These are phyloP conservation scores for Nannizziopsis arthrosporioides DNA, from an alignment of 2,329 filamentous ascomycete species.

Conservation along the genomic window DNA sequence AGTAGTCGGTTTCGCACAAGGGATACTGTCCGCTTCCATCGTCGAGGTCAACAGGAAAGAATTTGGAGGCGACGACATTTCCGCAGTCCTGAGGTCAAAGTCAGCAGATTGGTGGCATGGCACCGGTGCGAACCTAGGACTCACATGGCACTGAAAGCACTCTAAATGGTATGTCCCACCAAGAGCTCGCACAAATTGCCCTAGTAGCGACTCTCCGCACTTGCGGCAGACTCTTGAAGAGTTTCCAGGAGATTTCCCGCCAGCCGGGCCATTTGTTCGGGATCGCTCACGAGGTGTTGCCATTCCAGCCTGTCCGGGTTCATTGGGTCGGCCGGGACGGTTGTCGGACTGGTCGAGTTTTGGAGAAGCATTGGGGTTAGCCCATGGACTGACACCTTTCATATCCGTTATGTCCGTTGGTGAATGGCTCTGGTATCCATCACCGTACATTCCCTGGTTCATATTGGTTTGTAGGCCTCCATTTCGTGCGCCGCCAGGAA, in stretches of 20 bases:
- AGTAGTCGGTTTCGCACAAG: conserved; percentile 96
- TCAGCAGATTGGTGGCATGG: conserved; percentile 6
- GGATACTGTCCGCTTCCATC: conserved; percentile 75
- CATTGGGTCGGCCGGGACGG: conserved; percentile 23
- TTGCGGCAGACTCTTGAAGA: conserved; percentile 59
- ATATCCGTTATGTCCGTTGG: conserved; percentile 28
- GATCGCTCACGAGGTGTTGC: conserved; percentile 28
- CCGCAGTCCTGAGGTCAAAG: conserved; percentile 63
- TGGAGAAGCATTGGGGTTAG: conserved; percentile 18
- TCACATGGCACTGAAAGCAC: conserved; percentile 92
- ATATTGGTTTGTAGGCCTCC: conserved; percentile 23
- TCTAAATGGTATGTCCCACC: conserved; percentile 93
- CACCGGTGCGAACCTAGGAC: conserved; percentile 19
- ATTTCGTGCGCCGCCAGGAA: conserved; percentile 30
- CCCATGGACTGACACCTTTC: conserved; percentile 8
- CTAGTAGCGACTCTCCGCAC: conserved; percentile 75
- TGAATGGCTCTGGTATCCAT: conserved; percentile 28
- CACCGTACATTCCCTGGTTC: conserved; percentile 28
- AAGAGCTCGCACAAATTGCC: conserved; percentile 89
- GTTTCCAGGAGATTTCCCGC: conserved; percentile 26
- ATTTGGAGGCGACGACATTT: conserved; percentile 94
- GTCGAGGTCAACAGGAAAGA: conserved; percentile 92
- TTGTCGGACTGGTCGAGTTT: conserved; percentile 6
- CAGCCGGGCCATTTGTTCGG: conserved; percentile 27
- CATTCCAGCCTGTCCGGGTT: conserved; percentile 22